These are phyloP conservation scores for Bacidia gigantensis DNA, from an alignment of 495 filamentous ascomycete species.

Conservation along the genomic window DNA sequence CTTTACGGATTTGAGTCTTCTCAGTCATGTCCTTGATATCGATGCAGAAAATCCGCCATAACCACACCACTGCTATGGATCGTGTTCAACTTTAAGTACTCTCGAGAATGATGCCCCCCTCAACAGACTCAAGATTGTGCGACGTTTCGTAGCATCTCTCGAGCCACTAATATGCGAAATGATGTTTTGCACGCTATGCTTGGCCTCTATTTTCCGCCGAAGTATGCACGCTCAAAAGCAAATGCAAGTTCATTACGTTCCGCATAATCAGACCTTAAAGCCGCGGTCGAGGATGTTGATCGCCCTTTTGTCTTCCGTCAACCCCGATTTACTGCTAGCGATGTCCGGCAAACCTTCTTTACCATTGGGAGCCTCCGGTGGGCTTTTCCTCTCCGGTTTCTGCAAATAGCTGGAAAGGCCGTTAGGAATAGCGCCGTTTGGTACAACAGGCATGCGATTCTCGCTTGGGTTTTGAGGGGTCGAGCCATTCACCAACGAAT, in stretches of 20 bases:
- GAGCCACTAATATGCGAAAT: background rate
- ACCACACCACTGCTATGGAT: no score
- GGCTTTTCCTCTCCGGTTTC: slow-evolving; percentile 1
- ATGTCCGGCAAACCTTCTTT: slow-evolving; percentile 13
- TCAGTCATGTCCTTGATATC: no score
- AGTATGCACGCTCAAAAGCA: background rate
- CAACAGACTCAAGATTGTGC: no score
- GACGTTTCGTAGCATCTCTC: no score
- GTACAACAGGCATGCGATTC: background rate
- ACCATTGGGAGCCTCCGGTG: slow-evolving; percentile 3
- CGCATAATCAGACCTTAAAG: slow-evolving; percentile 5
- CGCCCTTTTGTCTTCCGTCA: slow-evolving; percentile 50
- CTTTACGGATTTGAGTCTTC: no score
- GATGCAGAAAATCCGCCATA: no score
- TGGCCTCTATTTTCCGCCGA: background rate
- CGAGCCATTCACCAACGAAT: slow-evolving; percentile 36
- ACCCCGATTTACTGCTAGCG: slow-evolving; percentile 11
- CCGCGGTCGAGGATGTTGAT: slow-evolving; percentile 47
- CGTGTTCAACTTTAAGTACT: no score
- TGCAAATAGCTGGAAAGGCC: background rate
- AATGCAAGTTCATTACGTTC: background rate
- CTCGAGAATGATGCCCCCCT: no score
- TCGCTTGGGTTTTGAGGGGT: slow-evolving; percentile 14
- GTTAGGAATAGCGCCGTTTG: background rate
- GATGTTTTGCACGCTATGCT: background rate